phyloP scores from a whole-genome alignment of 768 basidiomycete genomes.

The Calocybe cyanea region DNA sequence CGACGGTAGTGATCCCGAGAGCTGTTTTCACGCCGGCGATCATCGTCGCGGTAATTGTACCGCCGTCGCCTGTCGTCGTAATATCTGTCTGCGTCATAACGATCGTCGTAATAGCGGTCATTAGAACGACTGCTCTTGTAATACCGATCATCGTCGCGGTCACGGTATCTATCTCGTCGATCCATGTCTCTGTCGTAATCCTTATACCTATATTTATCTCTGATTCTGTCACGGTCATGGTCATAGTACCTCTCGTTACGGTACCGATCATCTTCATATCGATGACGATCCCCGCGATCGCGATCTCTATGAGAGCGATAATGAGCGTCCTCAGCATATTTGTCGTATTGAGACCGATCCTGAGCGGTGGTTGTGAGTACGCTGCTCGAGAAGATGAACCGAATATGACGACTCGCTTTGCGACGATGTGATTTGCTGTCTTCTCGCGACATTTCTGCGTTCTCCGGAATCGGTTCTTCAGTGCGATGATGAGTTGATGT shows the following conservation, averaged over 20 bases:
- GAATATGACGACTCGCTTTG: constrained; percentile 6
- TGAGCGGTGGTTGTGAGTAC: neutral
- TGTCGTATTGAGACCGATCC: constrained; percentile 5
- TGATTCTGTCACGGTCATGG: constrained; percentile 6
- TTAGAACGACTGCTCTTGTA: constrained; percentile 9
- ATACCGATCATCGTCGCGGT: constrained; percentile 8
- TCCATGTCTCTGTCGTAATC: constrained; percentile 7
- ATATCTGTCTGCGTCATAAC: constrained; percentile 10
- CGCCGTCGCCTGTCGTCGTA: constrained; percentile 6
- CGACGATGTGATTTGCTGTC: constrained; percentile 8
- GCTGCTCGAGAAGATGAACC: neutral
- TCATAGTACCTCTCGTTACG: constrained; percentile 11
- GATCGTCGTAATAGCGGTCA: constrained; percentile 10
- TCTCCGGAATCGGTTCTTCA: constrained; percentile 5
- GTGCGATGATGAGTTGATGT: constrained; percentile 5
- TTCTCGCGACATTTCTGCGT: constrained; percentile 6
- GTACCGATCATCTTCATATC: constrained; percentile 4
- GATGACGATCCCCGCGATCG: neutral
- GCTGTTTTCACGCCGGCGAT: constrained; percentile 8
- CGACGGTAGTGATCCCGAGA: constrained; percentile 4
- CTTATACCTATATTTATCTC: constrained; percentile 2
- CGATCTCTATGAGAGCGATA: neutral
- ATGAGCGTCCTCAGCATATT: neutral
- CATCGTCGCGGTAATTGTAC: constrained; percentile 4
- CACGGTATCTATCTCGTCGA: constrained; percentile 3